Evolutionary conservation across 345 rosid genomes (phyloP), one percentile per base, ranked within the genome.

Genomic region (Eucalyptus marginata): DNA sequence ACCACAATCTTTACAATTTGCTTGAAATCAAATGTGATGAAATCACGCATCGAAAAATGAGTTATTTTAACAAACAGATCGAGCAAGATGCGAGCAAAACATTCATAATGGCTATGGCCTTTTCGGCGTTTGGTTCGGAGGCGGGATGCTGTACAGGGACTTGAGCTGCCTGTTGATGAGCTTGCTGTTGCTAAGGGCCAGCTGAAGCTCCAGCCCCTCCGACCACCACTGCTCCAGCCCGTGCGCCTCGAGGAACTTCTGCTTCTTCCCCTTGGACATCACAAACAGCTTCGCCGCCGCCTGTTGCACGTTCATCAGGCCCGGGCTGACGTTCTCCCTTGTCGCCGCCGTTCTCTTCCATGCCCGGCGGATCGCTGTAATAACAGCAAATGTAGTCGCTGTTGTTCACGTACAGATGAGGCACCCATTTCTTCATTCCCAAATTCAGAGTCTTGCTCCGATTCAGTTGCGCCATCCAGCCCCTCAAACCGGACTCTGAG

Each of bases 171-270:
- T 95, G 95, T 94, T 94, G 86, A 98, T 95, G 88, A 98, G 92
- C 89, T 93, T 96, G 95, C 98, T 95, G 91, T 93, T 94, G 86
- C 92, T 93, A n/a, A 94, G 90, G 89, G 96, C 95, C 89, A 90
- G 92, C 86, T 96, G 96, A 88, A 96, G 97, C 86, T 96, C 95
- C 91, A 93, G 91, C 88, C 96, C 95, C 85, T 98, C 98, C 0
- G 99, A 97, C 99, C 99, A 97, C 99, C 99, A 97, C 86, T 98
- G 99, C 90, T 98, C 99, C 27, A 98, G 83, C 29, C 99, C 99
- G 44, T 97, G 99, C 33, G 99, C 99, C 93, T 98, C 99, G 1
- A 91, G 93, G 93, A 97, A 98, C 94, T 93, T 97, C 93, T 98
- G 99, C 87, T 97, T 97, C 87, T 97, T 97, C 91, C 98, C 99